Evolutionary conservation across 306 rosid species (phyloP), one percentile per base, ranked within the genome.

Genomic region (Mimosa pudica): DNA sequence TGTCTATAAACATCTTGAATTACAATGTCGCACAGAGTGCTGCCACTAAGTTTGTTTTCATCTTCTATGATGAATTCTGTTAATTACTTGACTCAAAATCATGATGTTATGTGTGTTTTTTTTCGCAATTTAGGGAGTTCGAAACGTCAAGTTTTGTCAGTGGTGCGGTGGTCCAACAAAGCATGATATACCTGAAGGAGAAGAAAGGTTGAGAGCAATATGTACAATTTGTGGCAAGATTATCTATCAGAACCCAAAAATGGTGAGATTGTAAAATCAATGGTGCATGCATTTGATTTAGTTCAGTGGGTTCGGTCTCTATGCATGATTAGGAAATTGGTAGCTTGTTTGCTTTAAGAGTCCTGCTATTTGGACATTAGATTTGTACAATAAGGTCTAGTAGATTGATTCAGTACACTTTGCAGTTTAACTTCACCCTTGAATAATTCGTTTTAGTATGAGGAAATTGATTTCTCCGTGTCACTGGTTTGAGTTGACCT

Each of bases 231-330:
- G 98, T 79, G 95, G 84, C 65, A 92, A 74, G 81, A 88, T 94
- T 83, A 77, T 94, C 38, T 94, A 94, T 84, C 92, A 91, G 84
- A 94, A 94, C 85, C 98, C 98, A 8, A 94, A 94, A 82, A 92
- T 94, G 98, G 98, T 92, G 80, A 79, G 83, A 71, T 8, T 24
- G 52, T 74, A 5, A 24, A 44, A 73, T 45, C 24, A 70, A 3
- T 18, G 41, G 73, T 35, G 80, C 60, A 76, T 79, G 79, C 73
- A 24, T n/a, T 84, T 80, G 45, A 82, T 80, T 49, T 63, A 42
- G 45, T 64, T 70, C 6, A 60, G 35, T 60, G 65, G 65, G 10
- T 60, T 60, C 66, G 70, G 67, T 78, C 71, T 51, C 32, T 42
- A 45, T 65, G 69, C 62, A 77, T 69, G 77, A 24, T 38, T 46